Evolutionary conservation across 225 moss, liverwort and hornwort genomes (phyloP).

Genomic region (Rhytidiadelphus loreus): DNA sequence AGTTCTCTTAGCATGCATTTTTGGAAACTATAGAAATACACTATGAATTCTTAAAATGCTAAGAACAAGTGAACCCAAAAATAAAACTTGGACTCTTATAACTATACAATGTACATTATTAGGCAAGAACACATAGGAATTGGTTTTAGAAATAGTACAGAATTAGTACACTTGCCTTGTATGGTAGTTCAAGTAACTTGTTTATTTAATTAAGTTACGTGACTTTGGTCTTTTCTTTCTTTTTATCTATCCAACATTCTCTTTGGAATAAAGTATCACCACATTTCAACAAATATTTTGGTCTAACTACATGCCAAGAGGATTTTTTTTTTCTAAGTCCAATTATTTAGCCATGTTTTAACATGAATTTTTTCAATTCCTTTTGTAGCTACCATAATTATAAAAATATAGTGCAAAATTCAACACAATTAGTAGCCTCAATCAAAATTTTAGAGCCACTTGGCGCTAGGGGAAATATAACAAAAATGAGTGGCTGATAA

Average conservation of each 20-base stretch:
- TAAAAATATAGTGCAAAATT: background rate
- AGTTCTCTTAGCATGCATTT: background rate
- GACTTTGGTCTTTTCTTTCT: background rate
- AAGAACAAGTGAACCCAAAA: fast-evolving
- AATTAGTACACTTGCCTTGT: background rate
- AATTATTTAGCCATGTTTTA: background rate
- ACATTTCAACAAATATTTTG: background rate
- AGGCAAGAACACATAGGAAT: background rate
- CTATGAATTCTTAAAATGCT: background rate
- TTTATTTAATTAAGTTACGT: fast-evolving
- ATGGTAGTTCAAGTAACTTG: background rate
- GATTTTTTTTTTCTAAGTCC: too few species aligned
- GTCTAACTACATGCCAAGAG: background rate
- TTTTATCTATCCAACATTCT: background rate
- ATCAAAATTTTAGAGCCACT: background rate
- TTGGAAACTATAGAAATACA: background rate
- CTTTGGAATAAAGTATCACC: fast-evolving
- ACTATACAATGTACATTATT: background rate
- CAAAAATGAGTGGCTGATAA: too few species aligned
- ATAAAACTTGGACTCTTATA: background rate
- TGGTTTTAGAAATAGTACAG: background rate
- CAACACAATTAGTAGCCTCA: background rate
- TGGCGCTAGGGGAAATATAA: too few species aligned
- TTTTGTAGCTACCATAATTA: too few species aligned
- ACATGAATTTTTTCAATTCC: too few species aligned